A percentile compares a stretch with the other conserved stretches of the same genome.
Conservation (phyloP, 352 stramenopile genomes). For the Phytophthora pisi region DNA sequence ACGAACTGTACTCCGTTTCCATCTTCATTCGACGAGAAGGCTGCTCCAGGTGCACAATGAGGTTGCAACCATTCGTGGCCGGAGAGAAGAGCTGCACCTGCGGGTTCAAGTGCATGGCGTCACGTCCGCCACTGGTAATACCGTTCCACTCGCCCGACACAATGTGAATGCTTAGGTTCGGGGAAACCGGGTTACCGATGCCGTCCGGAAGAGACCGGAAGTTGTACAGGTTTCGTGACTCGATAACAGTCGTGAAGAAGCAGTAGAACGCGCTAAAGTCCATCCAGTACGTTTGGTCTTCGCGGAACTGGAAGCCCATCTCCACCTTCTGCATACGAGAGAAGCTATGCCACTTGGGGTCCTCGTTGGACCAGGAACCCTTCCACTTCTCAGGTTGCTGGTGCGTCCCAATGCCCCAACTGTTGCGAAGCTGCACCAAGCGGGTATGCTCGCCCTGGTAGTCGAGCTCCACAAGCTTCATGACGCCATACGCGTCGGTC, state of each 20-base stretch:
- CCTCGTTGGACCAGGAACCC: conserved; percentile 71
- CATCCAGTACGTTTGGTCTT: conserved; percentile 86
- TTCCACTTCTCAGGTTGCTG: conserved; percentile 72
- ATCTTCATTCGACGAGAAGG: conserved; percentile 78
- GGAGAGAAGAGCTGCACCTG: conserved; percentile 84
- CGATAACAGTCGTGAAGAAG: conserved; percentile 79
- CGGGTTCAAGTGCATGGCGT: conserved; percentile 87
- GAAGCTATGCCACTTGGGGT: conserved; percentile 74
- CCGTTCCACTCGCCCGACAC: conserved; percentile 82
- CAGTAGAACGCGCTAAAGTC: conserved; percentile 78
- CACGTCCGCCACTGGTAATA: conserved; percentile 74
- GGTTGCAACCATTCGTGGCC: conserved; percentile 50
- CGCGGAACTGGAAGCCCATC: conserved; percentile 78
- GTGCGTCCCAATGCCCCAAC: conserved; percentile 70
- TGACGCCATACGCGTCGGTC: conserved; percentile 74
- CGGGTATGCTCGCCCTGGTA: conserved; percentile 59
- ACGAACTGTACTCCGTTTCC: conserved; percentile 74
- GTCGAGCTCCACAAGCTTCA: conserved; percentile 77
- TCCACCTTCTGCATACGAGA: conserved; percentile 79
- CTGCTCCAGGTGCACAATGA: conserved; percentile 75
- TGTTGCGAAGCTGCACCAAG: conserved; percentile 83
- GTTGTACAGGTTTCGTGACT: conserved; percentile 87
- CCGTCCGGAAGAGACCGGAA: conserved; percentile 70
- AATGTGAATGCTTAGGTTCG: conserved; percentile 76
- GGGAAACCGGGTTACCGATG: conserved; percentile 57